A percentile compares a stretch with the other conserved stretches of the same genome.
Conservation (phyloP, 306 rosid genomes). For the Vigna reflexopilosa region DNA sequence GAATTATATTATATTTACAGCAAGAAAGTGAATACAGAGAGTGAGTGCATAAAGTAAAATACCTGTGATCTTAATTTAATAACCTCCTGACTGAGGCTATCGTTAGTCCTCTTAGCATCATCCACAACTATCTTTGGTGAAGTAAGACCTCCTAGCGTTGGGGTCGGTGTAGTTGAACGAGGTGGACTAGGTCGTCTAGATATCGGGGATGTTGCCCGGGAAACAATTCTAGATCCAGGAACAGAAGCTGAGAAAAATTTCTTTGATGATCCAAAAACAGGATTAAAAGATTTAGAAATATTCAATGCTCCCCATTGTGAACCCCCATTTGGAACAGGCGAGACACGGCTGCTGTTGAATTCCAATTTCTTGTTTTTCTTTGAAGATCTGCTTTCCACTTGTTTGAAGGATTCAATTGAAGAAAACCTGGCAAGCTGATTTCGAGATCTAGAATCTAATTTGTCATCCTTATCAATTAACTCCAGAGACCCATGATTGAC, state of each 20-base stretch:
- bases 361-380: slow-evolving; percentile 97
- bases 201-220: slow-evolving; percentile 98
- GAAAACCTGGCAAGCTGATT: slow-evolving; percentile 77
- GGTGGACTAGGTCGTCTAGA: slow-evolving; percentile 99
- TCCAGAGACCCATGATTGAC: slow-evolving; percentile 77
- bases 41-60: slow-evolving; percentile 33
- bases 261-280: slow-evolving; percentile 97
- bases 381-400: slow-evolving; percentile 82
- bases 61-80: slow-evolving; percentile 94
- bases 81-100: slow-evolving; percentile 95
- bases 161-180: slow-evolving; percentile 98
- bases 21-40: slow-evolving; percentile 33
- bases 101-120: slow-evolving; percentile 87
- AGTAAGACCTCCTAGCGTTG: slow-evolving; percentile 96
- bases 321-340: slow-evolving; percentile 91
- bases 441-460: slow-evolving; percentile 80
- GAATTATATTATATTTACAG: slow-evolving; percentile 1
- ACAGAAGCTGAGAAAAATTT: slow-evolving; percentile 99
- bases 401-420: slow-evolving; percentile 87
- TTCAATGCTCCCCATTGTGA: slow-evolving; percentile 94
- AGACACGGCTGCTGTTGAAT: slow-evolving; percentile 95
- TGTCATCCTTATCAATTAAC: slow-evolving; percentile 77
- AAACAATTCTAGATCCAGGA: slow-evolving; percentile 99
- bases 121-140: slow-evolving; percentile 90
- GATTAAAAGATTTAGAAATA: slow-evolving; percentile 92